A percentile compares a stretch with the other conserved stretches of the same genome.
Conservation (phyloP, 495 filamentous ascomycete genomes). For the Penicillium fimorum region DNA sequence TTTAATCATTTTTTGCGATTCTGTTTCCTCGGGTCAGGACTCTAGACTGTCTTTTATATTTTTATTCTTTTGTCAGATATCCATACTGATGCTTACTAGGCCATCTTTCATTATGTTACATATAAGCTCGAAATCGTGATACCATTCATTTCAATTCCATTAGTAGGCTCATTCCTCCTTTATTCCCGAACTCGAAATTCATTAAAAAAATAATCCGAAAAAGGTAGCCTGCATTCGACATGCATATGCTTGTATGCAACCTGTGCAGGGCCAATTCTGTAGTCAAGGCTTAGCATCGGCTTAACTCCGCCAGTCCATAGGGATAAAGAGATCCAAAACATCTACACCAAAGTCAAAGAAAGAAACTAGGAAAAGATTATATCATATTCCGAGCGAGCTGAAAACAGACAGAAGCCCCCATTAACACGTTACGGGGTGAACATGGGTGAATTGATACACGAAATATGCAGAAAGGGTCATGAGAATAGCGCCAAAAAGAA, state of each 20-base stretch:
- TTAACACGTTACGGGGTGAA: constrained; percentile 8
- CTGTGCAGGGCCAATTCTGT: background rate
- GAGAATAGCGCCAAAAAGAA: constrained; percentile 32
- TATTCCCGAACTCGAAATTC: background rate
- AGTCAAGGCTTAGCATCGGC: background rate
- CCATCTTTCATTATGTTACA: constrained; percentile 11
- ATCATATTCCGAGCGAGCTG: constrained; percentile 19
- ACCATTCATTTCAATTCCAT: constrained; percentile 4
- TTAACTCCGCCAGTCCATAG: background rate
- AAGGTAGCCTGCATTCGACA: background rate
- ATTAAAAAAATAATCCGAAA: background rate
- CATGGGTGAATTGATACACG: constrained; percentile 31
- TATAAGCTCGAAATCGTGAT: constrained; percentile 10
- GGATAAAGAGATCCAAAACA: background rate
- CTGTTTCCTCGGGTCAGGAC: background rate
- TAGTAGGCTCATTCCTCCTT: background rate
- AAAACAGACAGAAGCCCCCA: constrained; percentile 19
- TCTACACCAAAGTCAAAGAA: background rate
- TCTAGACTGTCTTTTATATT: constrained; percentile 21
- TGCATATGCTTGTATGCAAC: background rate
- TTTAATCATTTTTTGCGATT: background rate
- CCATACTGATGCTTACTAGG: constrained; percentile 17
- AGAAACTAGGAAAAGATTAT: constrained; percentile 8
- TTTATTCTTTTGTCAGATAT: constrained; percentile 29
- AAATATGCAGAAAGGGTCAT: constrained; percentile 33